Conservation (phyloP, 495 filamentous ascomycete genomes). For the Aspergillus bertholletiae region DNA sequence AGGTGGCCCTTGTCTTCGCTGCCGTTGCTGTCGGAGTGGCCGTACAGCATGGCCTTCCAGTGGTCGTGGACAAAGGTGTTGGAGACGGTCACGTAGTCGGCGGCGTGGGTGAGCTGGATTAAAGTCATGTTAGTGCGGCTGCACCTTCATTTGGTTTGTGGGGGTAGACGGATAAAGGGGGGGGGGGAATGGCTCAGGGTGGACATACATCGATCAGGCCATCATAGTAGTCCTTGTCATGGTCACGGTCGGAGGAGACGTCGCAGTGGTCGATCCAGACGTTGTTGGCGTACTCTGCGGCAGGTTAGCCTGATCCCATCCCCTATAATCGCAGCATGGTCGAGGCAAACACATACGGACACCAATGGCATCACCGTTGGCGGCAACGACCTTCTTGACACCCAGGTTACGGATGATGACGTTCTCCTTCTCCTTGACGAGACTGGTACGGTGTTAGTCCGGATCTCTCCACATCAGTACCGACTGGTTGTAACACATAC, state of each 20-base stretch:
- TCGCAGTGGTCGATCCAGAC: slow-evolving; percentile 71
- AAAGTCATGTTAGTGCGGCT: no score
- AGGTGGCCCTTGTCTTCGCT: slow-evolving; percentile 51
- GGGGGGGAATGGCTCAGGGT: neutral
- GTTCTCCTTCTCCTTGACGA: slow-evolving; percentile 49
- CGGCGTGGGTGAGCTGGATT: slow-evolving; percentile 42
- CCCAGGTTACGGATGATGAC: slow-evolving; percentile 64
- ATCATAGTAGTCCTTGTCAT: slow-evolving; percentile 66
- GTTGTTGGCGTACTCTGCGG: slow-evolving; percentile 46
- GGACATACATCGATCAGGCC: slow-evolving; percentile 57
- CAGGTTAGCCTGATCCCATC: no score
- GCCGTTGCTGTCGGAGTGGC: slow-evolving; percentile 48
- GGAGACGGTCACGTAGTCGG: slow-evolving; percentile 49
- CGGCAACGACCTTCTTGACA: slow-evolving; percentile 54
- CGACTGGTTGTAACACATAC: slow-evolving; percentile 7
- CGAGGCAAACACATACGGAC: slow-evolving; percentile 48
- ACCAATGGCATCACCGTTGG: slow-evolving; percentile 57
- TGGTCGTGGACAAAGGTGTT: slow-evolving; percentile 57
- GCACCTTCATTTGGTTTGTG: no score
- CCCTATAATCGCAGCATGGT: no score
- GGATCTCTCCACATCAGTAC: no score
- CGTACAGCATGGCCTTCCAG: slow-evolving; percentile 61
- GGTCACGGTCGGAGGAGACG: slow-evolving; percentile 51
- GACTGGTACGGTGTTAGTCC: slow-evolving; percentile 13
- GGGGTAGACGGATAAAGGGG: no score